Evolutionary conservation across 345 rosid genomes (phyloP), one percentile per base, ranked within the genome.

Genomic region (Orychophragmus violaceus): DNA sequence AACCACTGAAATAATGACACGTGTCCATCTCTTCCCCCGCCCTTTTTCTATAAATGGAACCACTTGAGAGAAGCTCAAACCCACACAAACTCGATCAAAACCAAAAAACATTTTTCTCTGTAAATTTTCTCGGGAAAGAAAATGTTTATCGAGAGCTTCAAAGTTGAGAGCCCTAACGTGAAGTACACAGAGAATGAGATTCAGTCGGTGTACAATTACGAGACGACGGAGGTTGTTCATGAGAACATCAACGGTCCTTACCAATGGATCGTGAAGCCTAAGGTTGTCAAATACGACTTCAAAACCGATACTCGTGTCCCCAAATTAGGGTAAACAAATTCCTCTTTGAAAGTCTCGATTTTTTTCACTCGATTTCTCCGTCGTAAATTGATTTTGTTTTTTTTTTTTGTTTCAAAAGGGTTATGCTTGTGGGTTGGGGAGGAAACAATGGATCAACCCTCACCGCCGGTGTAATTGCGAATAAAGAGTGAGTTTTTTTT

Each of bases 351-450:
- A 49, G 30, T 23, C 12, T 49, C 29, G 53, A 8, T 54, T 3
- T 66, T n/a, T n/a, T n/a, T n/a, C 23, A 13, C 13, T 49, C 16
- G 14, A 22, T 23, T 13, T 49, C 55, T 23, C 55, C 55, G 55
- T 23, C 5, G 46, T 2, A 17, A 21, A n/a, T 16, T 63, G n/a
- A n/a, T n/a, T n/a, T n/a, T n/a, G n/a, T n/a, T n/a, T 0, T 5
- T 5, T 23, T 3, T 39, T 63, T 25, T 6, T 21, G 6, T 30
- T 33, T 16, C 39, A 33, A 90, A 42, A 44, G 99, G 81, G 95
- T 94, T 57, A 82, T 94, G 97, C 96, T 94, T 61, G 99, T 88
- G 24, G 99, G 99, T 3, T 94, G 97, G 99, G 99, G 96, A 10
- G 97, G 97, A 51, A 90, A 94, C 87, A 94, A 94, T 50, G 99